Evolutionary conservation across 2,329 filamentous ascomycete genomes (phyloP).

Genomic region (Esteya vermicola): DNA sequence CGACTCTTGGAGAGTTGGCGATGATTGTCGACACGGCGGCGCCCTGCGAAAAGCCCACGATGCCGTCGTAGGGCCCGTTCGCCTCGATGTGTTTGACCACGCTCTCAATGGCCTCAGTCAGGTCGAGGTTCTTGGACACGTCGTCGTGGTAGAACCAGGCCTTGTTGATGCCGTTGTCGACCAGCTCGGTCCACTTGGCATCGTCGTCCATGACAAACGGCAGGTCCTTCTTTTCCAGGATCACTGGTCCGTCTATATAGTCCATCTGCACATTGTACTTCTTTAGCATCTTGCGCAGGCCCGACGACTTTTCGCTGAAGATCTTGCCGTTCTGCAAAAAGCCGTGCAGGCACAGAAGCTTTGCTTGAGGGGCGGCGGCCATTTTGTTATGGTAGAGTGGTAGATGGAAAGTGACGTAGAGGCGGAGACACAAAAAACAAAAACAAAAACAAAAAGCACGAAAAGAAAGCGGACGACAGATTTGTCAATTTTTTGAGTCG

Average conservation of each 20-base stretch:
- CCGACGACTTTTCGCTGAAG: slow-evolving; percentile 5
- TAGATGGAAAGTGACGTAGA: too few species aligned
- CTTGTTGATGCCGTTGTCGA: slow-evolving; percentile 1
- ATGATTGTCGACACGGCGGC: slow-evolving; percentile 4
- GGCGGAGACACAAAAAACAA: too few species aligned
- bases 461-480: too few species aligned
- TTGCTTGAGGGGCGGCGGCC: not conserved
- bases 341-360: slow-evolving; percentile 4
- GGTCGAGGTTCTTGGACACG: slow-evolving; percentile 5
- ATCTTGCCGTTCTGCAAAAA: slow-evolving; percentile 5
- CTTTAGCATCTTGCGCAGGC: slow-evolving; percentile 3
- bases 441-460: too few species aligned
- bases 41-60: slow-evolving; percentile 4
- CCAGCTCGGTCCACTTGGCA: slow-evolving; percentile 4
- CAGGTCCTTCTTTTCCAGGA: slow-evolving; percentile 5
- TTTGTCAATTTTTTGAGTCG: too few species aligned
- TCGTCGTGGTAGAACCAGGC: slow-evolving; percentile 6
- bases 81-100: slow-evolving; percentile 4
- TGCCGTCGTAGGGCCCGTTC: slow-evolving; percentile 5
- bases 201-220: slow-evolving; percentile 4
- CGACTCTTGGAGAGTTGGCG: too few species aligned
- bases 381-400: not conserved
- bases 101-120: not conserved
- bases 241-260: slow-evolving; percentile 5
- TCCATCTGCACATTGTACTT: slow-evolving; percentile 5